Percentiles rank a stretch among this genome's conserved stretches.
Evolutionary conservation across 1,284 basidiomycete genomes (phyloP).

Genomic region (Ceratobasidium sp.): DNA sequence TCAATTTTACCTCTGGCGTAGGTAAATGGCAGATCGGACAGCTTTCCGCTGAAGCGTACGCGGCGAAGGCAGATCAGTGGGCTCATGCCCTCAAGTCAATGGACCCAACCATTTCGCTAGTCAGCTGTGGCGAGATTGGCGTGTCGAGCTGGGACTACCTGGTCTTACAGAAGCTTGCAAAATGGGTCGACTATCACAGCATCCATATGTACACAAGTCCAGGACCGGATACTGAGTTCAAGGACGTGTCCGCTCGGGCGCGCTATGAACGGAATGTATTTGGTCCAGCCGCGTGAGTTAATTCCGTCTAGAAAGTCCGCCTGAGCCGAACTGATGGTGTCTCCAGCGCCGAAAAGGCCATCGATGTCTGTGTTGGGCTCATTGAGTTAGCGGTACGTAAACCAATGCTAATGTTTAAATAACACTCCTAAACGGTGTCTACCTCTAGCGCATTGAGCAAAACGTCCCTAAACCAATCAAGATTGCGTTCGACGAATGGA

Average conservation of each 20-base stretch:
- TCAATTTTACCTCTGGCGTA: constrained; percentile 51
- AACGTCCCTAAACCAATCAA: constrained; percentile 49
- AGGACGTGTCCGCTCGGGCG: constrained; percentile 14
- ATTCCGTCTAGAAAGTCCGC: neutral
- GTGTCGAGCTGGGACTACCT: constrained; percentile 55
- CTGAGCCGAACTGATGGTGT: constrained; percentile 45
- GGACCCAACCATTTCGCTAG: constrained; percentile 67
- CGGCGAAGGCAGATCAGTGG: constrained; percentile 69
- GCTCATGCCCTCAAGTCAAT: constrained; percentile 70
- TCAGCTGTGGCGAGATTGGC: constrained; percentile 70
- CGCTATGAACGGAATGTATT: constrained; percentile 60
- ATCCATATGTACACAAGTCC: constrained; percentile 46
- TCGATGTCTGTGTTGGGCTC: constrained; percentile 55
- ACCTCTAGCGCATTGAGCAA: constrained; percentile 33
- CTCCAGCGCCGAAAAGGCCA: constrained; percentile 53
- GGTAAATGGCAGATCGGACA: constrained; percentile 75
- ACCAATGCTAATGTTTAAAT: neutral
- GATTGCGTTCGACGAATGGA: constrained; percentile 69
- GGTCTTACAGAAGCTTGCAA: constrained; percentile 54
- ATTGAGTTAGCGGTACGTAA: constrained; percentile 55
- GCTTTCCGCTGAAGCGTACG: constrained; percentile 67
- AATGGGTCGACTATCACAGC: constrained; percentile 54
- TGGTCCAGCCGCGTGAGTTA: constrained; percentile 52
- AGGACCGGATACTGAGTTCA: constrained; percentile 29
- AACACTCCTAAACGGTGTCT: neutral